Evolutionary conservation across 1,284 basidiomycete genomes (phyloP), one percentile per base, ranked within the genome.

Genomic region (Malassezia nana): DNA sequence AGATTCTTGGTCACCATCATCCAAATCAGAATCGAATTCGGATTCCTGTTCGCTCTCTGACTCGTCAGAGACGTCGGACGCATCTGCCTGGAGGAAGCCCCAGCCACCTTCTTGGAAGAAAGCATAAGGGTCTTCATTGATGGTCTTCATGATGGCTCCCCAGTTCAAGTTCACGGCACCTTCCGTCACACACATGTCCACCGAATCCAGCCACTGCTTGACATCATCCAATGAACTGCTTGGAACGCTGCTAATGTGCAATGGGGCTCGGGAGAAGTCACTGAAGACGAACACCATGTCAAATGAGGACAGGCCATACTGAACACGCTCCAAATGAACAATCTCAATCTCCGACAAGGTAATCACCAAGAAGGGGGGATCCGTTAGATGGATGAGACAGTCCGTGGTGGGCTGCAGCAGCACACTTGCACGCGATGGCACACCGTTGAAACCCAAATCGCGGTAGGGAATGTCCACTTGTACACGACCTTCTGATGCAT

Each of bases 151-250:
- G 74, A 99, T 95, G 3, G 87, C 87, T 15, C 84, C 84, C 94
- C 94, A 98, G 72, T 95, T 94, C 76, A 96, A 78, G 76, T 98
- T 98, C 77, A 98, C 89, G 1, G 89, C 89, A 9, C 92, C 88
- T 76, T 96, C 94, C 41, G 87, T 88, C 76, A 95, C 83, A 13
- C 91, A 85, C 54, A 98, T 92, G 74, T 98, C 94, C 52, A 94
- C 90, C 32, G 58, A 60, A 52, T 99, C 91, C 25, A 99, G 81
- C 92, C 91, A 99, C 72, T 74, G 68, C 63, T 72, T 72, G 48
- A 72, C 66, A 35, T 66, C 64, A 47, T 74, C 69, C 38, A 71
- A 50, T 39, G 64, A 63, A 6, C 60, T 52, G 2, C 58, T 67
- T 4, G 69, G 69, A 22, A 72, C 68, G 44, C 66, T 69, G 35